Evolutionary conservation across 2,329 filamentous ascomycete species (phyloP).

Genomic region (Ceratocystis colombiana): DNA sequence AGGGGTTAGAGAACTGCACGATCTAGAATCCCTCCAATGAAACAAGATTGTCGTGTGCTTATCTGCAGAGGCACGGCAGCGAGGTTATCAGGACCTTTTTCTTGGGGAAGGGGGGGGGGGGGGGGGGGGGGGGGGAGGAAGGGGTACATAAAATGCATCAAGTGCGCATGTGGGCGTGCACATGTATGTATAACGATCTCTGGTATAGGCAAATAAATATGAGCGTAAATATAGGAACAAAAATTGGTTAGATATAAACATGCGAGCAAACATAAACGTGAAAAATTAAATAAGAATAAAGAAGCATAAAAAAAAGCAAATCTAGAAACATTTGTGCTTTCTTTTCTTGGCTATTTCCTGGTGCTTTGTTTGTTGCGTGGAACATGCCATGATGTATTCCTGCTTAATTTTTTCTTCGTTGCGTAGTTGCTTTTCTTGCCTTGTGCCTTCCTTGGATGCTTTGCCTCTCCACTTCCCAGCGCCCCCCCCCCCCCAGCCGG

Average conservation of each 20-base stretch:
- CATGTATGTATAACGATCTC: not conserved
- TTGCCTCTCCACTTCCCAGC: no score
- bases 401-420: no score
- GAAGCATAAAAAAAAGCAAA: no score
- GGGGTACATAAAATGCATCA: not conserved
- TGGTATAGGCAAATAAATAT: not conserved
- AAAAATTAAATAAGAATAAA: no score
- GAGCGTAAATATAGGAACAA: not conserved
- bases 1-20: not conserved
- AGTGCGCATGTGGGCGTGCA: not conserved
- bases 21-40: conserved; percentile 3
- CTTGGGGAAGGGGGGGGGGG: not conserved
- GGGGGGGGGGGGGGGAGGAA: not conserved
- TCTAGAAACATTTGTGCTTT: no score
- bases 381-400: no score
- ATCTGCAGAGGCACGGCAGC: not conserved
- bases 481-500: no score
- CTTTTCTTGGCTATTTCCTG: no score
- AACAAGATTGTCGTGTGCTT: conserved; percentile 5
- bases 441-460: no score
- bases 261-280: not conserved
- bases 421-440: no score
- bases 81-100: not conserved
- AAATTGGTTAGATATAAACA: not conserved
- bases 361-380: no score